Base-by-base conservation (phyloP, 257 asterid genomes). In the Petunia secreta region DNA sequence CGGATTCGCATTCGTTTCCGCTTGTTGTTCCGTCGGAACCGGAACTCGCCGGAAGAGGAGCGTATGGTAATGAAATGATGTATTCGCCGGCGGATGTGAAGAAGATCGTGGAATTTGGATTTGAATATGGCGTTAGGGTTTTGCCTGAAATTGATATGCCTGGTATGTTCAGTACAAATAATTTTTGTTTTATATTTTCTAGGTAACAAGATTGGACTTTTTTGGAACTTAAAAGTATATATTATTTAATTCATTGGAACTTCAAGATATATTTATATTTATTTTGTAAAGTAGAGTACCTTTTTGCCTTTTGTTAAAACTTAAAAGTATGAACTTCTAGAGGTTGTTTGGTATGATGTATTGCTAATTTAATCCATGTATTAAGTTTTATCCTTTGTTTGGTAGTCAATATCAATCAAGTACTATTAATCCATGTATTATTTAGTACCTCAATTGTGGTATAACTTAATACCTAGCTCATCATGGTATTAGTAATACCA, bases 131-230 rank as follows among this genome's bases (percentile, higher is more conserved):
- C 1, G 97, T 96, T 46, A 85, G 99, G 60, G 95, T 96, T 38
- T 39, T 96, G 77, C 98, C 99, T 8, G 99, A 96, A 88, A 91
- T 94, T 55, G 99, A 96, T 76, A 96, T 94, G 99, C 98, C 99
- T 6, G 98, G 99, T 96, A 14, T 82, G 92, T 79, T 59, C 15
- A 54, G 58, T 34, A 50, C 40, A 15, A 43, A 34, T 36, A 9
- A 0, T 40, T 8, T 63, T 38, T 8, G 2, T 6, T 54, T 25
- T 48, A 10, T 4, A 57, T 6, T 68, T 36, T 14, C 64, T 41
- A 54, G 59, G 75, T 43, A 67, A 75, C 15, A 41, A 25, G 25
- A 41, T 50, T 48, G 36, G 6, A 50, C 66, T 50, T 73, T 36
- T 43, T 25, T 25, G 25, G 25, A 25, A 25, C 25, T 25, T 25